phyloP scores from a whole-genome alignment of 228 moss, liverwort and hornwort species.

The Sphagnum fallax region DNA sequence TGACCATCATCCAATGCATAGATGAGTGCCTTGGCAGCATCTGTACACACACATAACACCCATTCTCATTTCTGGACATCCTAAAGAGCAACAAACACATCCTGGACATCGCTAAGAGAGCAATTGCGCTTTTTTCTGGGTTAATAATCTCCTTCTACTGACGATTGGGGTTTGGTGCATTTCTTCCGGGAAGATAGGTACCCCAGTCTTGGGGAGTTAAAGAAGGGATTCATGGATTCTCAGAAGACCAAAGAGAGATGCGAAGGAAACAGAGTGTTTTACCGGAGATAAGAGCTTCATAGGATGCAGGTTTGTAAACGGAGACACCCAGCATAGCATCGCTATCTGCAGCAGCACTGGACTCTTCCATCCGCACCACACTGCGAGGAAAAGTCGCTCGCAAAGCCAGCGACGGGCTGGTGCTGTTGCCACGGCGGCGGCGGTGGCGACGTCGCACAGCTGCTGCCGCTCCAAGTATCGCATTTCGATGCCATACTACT shows the following conservation, averaged over 20 bases:
- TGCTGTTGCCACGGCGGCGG: no score
- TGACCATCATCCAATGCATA: constrained; percentile 59
- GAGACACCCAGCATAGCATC: constrained; percentile 62
- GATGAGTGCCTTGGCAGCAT: constrained; percentile 62
- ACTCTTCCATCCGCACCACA: constrained; percentile 10
- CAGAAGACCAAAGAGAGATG: no score
- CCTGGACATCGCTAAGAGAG: background rate
- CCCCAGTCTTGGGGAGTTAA: no score
- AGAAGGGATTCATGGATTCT: no score
- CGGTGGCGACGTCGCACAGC: no score
- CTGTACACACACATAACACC: constrained; percentile 12
- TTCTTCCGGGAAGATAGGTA: no score
- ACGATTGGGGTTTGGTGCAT: no score
- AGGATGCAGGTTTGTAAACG: constrained; percentile 85
- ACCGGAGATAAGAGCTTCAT: constrained; percentile 57
- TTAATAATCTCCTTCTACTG: no score
- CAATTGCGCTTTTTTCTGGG: background rate
- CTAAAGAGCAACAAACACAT: background rate
- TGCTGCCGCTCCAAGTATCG: no score
- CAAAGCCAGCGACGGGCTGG: background rate
- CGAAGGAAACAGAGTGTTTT: background rate
- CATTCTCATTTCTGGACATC: background rate
- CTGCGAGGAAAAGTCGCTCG: background rate
- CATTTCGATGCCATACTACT: no score
- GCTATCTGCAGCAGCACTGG: constrained; percentile 11